Evolutionary conservation across 495 filamentous ascomycete species (phyloP), one percentile per base, ranked within the genome.

Genomic region (Thermothielavioides terrestris): DNA sequence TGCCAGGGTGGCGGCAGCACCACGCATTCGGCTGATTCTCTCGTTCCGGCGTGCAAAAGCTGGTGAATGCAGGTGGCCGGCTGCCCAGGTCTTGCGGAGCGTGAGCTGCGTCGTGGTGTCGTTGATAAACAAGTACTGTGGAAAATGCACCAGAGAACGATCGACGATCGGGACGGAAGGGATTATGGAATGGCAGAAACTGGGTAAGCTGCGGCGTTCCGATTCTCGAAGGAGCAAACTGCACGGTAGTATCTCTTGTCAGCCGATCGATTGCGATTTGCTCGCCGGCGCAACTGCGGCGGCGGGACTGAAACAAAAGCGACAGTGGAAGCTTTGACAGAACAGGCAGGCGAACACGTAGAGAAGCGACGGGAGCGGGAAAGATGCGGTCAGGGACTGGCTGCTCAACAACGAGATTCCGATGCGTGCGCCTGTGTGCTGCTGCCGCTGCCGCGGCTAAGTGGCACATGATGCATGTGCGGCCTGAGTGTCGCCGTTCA

Each of bases 291-390:
- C 11, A 15, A 55, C 27, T 37, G 42, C 53, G 42, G 53, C 32
- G 47, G 42, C 36, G 46, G 28, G 46, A 49, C 35, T 55, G 53
- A 55, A 50, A 55, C 47, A 50, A 55, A 45, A 31, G 28, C 52
- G 46, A 49, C 39, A 41, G 40, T 49, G 46, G 46, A 34, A 46
- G 36, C 32, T 41, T 15, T 23, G 45, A 39, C 45, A 37, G 20
- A 46, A 52, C 20, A 52, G 42, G 42, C 42, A 50, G 39, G 39
- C 38, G 30, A 41, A 9, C 31, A 25, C 21, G 25, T 11, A 8
- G 14, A 14, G 12, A 17, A 6, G 5, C 23, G 7, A 34, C 28
- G 23, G 35, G 12, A 40, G 18, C 42, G 42, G 20, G 18, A 35
- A 48, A 28, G 42, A 36, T 30, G 51, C 36, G 25, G 31, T 37